Base-by-base conservation (phyloP, 371 early-diverging fungal species). In the Circinella umbellata region DNA sequence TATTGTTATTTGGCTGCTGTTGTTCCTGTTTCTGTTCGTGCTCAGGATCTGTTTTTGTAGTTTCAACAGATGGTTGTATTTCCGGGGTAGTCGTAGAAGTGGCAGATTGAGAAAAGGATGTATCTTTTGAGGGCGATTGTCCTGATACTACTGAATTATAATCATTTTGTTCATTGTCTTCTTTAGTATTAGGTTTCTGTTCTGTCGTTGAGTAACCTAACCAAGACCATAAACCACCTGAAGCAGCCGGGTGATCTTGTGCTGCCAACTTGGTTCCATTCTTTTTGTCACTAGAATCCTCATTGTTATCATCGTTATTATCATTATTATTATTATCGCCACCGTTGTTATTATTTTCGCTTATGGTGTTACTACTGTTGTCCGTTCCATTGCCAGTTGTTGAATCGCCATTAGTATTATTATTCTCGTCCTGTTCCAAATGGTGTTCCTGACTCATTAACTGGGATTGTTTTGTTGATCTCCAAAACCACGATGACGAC, bases 191-290 rank as follows among this genome's bases (percentile, higher is more conserved):
- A 5, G 27, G 49, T 63, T 51, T 51, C 15, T 51, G 27, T 42
- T 61, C 42, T 55, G 67, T 54, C 27, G n/a, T 53, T 34, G 65
- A 64, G 51, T 64, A 70, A 7, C 70, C 70, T 49, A 70, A 61
- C 70, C 70, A 70, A 4, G 70, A 65, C 70, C 70, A 70, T 38
- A 70, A 35, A 17, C 70, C 27, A 27, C 27, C 70, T 17, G 37
- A 38, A 27, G 47, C 51, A 8, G 59, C 3, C 47, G 46, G 35
- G 59, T 67, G 59, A 9, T 67, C 27, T 60, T 8, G 5, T 51
- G 51, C 5, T 15, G 4, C 5, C 7, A 1, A 14, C 15, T 51
- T 51, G 54, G 15, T n/a, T 66, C 38, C 36, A 6, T 51, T 18
- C 9, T 36, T 38, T 6, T 64, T 51, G 13, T 64, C 51, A 5